Conservation (phyloP, 163 green algal species). For the Volvox carteri region DNA sequence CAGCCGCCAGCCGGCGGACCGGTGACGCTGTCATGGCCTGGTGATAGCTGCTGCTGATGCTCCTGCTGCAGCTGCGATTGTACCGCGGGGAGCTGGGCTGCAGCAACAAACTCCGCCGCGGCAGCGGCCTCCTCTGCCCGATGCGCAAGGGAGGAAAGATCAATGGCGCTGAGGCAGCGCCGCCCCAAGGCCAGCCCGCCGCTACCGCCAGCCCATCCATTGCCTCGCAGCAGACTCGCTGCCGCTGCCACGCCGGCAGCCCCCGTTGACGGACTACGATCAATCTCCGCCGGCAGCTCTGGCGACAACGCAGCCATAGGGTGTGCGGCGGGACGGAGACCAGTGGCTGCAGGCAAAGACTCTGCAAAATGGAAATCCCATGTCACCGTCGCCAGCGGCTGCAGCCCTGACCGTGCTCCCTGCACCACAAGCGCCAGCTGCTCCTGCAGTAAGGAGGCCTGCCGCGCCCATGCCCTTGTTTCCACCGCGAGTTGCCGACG, state of each 20-base stretch:
- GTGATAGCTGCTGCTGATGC: not conserved
- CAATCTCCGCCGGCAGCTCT: not conserved
- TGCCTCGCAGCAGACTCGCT: not conserved
- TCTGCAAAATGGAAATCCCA: not conserved
- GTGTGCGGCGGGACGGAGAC: not conserved
- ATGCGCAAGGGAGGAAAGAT: not conserved
- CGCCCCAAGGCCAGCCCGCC: not conserved
- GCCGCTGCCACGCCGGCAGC: not conserved
- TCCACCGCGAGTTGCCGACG: not conserved
- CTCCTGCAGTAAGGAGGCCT: conserved; percentile 4
- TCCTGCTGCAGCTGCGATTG: not conserved
- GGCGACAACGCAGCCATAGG: not conserved
- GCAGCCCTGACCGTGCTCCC: not conserved
- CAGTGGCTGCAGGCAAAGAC: not conserved
- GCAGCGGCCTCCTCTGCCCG: not conserved
- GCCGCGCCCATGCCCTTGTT: not conserved
- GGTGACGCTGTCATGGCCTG: not conserved
- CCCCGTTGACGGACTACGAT: not conserved
- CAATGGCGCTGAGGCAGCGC: conserved; percentile 4
- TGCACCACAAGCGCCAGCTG: not conserved
- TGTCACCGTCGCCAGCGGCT: not conserved
- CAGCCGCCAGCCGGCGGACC: not conserved
- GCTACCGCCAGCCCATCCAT: not conserved
- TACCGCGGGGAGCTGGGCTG: no score
- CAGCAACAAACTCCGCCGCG: not conserved